These are phyloP conservation scores for Tetrahymena thermophila DNA, from an alignment of 73 alveolate species.

Conservation along the genomic window DNA sequence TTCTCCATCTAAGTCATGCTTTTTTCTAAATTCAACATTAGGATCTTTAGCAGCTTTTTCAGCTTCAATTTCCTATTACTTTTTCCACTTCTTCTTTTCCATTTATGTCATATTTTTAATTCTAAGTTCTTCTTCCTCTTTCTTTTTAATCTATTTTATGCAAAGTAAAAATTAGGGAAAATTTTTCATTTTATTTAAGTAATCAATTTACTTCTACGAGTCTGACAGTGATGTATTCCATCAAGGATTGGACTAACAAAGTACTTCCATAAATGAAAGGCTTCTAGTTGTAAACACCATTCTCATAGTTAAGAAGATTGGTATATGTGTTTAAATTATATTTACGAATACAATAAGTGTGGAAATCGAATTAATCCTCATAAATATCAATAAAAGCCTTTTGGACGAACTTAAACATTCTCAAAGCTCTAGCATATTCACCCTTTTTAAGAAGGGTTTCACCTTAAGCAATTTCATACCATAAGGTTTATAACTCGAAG, in stretches of 20 bases:
- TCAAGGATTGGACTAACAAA: constrained; percentile 10
- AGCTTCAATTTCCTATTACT: constrained; percentile 5
- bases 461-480: constrained; percentile 88
- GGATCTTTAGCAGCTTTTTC: constrained; percentile 14
- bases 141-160: not conserved
- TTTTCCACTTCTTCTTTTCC: constrained; percentile 23
- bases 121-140: constrained; percentile 12
- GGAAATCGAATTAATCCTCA: constrained; percentile 88
- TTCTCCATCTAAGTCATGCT: constrained; percentile 32
- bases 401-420: constrained; percentile 68
- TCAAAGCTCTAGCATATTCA: constrained; percentile 62
- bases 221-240: not conserved
- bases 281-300: constrained; percentile 42
- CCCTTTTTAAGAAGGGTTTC: constrained; percentile 64
- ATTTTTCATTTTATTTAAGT: not conserved
- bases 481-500: constrained; percentile 76
- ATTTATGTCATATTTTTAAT: constrained; percentile 12
- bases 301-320: constrained; percentile 52
- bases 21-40: constrained; percentile 14
- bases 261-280: constrained; percentile 42
- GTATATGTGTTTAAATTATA: constrained; percentile 59
- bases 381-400: constrained; percentile 75
- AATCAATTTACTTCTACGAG: not conserved
- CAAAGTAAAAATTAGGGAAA: not conserved
- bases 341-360: constrained; percentile 76